Percentiles rank a stretch among this genome's conserved stretches.
These are phyloP conservation scores for Micractinium sp. DNA, from an alignment of 139 green algal genomes.

Conservation along the genomic window DNA sequence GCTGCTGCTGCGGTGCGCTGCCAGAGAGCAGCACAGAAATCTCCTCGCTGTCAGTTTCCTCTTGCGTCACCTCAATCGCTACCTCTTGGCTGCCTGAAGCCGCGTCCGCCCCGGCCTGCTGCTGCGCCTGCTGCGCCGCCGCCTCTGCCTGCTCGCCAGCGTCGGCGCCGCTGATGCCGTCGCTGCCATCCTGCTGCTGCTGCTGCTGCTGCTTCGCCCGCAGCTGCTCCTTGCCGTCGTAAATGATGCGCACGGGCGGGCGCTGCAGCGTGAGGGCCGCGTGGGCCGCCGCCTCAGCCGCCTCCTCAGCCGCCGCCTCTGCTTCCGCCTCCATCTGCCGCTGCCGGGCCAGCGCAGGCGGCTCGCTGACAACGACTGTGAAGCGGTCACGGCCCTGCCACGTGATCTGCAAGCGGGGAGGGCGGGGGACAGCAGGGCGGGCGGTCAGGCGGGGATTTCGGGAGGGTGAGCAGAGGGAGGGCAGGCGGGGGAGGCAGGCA, in stretches of 20 bases:
- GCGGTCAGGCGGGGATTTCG: too few relatives aligned
- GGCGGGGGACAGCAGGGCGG: too few relatives aligned
- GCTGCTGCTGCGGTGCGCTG: neutral
- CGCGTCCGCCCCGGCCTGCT: neutral
- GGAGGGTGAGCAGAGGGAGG: too few relatives aligned
- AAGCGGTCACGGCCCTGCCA: conserved; percentile 59
- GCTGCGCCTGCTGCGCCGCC: neutral
- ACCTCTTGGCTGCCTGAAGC: neutral
- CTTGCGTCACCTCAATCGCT: neutral
- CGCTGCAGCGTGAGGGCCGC: conserved; percentile 5
- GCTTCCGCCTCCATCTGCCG: neutral
- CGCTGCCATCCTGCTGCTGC: neutral
- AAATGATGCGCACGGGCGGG: conserved; percentile 32
- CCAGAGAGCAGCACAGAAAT: conserved; percentile 3
- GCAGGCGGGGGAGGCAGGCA: too few relatives aligned
- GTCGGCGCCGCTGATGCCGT: neutral
- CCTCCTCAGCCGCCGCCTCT: neutral
- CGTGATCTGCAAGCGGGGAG: too few relatives aligned
- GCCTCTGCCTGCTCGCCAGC: neutral
- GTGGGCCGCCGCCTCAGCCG: neutral
- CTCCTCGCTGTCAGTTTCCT: conserved; percentile 26
- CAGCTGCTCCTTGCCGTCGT: conserved; percentile 23
- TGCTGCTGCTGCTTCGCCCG: neutral
- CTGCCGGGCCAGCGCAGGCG: neutral
- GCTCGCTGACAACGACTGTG: conserved; percentile 41